Evolutionary conservation across 148 eudicot genomes (phyloP).

Genomic region (Cornus suecica): DNA sequence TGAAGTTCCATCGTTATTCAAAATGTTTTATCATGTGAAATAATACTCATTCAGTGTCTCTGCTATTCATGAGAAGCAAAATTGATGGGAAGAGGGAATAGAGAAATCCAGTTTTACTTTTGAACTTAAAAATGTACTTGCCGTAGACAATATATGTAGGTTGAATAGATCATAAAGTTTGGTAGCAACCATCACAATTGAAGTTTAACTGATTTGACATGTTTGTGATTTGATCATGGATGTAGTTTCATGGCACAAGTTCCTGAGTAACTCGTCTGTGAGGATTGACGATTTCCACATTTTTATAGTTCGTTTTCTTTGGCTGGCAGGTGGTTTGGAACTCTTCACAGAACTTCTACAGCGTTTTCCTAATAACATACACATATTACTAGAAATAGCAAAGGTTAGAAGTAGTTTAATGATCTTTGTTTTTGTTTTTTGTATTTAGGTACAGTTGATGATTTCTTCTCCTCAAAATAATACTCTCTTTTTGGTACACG

Average conservation of each 20-base stretch:
- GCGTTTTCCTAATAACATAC: constrained; percentile 81
- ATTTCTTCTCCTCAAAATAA: background rate
- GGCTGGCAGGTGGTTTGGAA: constrained; percentile 83
- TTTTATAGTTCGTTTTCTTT: background rate
- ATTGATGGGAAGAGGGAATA: background rate
- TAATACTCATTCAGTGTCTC: background rate
- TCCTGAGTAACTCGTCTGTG: background rate
- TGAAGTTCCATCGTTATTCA: background rate
- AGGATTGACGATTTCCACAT: background rate
- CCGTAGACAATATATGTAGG: background rate
- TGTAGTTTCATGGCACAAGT: background rate
- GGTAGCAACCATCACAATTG: too few relatives aligned
- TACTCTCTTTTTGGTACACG: background rate
- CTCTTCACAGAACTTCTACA: constrained; percentile 74
- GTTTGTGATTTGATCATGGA: background rate
- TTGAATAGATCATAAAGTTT: background rate
- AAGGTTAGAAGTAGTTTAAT: constrained; percentile 50
- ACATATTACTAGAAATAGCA: constrained; percentile 83
- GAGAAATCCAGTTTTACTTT: background rate
- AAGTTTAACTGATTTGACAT: background rate
- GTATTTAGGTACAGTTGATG: too few relatives aligned
- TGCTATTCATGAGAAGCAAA: background rate
- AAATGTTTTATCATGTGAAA: background rate
- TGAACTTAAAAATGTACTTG: background rate
- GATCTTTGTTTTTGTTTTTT: too few relatives aligned